Evolutionary conservation across 768 basidiomycete genomes (phyloP), one percentile per base, ranked within the genome.

Genomic region (Solioccasus polychromus): DNA sequence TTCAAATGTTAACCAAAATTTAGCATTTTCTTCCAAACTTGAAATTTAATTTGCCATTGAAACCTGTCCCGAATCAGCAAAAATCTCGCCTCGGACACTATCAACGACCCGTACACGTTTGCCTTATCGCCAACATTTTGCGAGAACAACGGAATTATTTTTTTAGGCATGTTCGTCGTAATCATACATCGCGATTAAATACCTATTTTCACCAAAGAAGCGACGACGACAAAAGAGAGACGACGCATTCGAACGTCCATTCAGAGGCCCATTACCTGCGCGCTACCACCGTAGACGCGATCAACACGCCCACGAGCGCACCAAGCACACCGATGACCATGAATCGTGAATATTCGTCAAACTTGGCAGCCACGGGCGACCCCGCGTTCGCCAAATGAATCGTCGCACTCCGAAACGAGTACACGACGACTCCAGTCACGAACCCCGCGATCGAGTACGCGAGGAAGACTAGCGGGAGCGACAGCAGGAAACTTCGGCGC

Each of bases 401-500:
- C 0, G 72, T 69, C 3, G 68, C 60, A 1, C 78, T 83, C 5
- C 79, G 68, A 63, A 85, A 79, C 0, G 82, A 78, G 60, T 87
- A 88, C 20, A 88, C 48, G 0, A 79, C 74, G 22, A 88, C 71
- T 0, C 77, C 86, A 0, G 77, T 71, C 29, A 88, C 66, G 67
- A 90, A 85, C 1, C 77, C 83, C 2, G 80, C 72, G 50, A 88
- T 73, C 2, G 84, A 78, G 61, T 88, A 90, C 0, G 80, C 77
- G 26, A 89, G 68, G 52, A 88, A 82, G 22, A 88, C 85, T 18
- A 87, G 68, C 1, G 88, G 88, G 11, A 89, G 74, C 1, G 88
- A 85, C 48, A 86, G 70, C 29, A 85, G 65, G 20, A 89, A 67
- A 46, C 79, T 80, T 19, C 64, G 66, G 18, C 82, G 75, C 56